Conservation (phyloP, 805 yeast genomes). For the Candida saitoana region DNA sequence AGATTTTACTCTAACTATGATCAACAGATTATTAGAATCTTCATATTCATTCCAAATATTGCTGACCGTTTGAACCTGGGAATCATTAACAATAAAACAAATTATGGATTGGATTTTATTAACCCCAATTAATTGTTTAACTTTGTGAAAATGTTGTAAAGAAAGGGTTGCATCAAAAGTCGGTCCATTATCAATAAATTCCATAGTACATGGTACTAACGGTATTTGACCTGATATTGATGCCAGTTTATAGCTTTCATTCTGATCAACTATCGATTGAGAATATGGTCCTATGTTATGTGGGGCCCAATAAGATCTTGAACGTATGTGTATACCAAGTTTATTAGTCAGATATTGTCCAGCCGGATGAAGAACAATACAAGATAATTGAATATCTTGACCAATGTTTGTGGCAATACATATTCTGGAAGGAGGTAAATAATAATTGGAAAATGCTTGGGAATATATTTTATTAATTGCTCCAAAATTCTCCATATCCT, state of each 20-base stretch:
- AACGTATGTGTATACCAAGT: constrained; percentile 82
- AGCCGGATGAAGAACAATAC: constrained; percentile 39
- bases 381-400: constrained; percentile 54
- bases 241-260: constrained; percentile 41
- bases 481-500: constrained; percentile 62
- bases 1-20: constrained; percentile 51
- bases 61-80: constrained; percentile 25
- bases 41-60: constrained; percentile 46
- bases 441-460: constrained; percentile 48
- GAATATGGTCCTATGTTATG: constrained; percentile 98
- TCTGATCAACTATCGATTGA: constrained; percentile 59
- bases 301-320: constrained; percentile 97
- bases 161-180: constrained; percentile 49
- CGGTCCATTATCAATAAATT: constrained; percentile 21
- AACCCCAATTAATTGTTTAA: constrained; percentile 52
- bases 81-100: constrained; percentile 48
- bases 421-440: constrained; percentile 81
- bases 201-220: constrained; percentile 69
- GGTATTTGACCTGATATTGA: constrained; percentile 90
- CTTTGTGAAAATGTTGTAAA: constrained; percentile 68
- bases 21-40: constrained; percentile 24
- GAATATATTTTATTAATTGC: constrained; percentile 60
- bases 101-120: constrained; percentile 43
- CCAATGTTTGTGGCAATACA: constrained; percentile 67
- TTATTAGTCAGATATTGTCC: constrained; percentile 24